phyloP scores from a whole-genome alignment of 2,329 filamentous ascomycete genomes.

The Mollisiaceae sp. region DNA sequence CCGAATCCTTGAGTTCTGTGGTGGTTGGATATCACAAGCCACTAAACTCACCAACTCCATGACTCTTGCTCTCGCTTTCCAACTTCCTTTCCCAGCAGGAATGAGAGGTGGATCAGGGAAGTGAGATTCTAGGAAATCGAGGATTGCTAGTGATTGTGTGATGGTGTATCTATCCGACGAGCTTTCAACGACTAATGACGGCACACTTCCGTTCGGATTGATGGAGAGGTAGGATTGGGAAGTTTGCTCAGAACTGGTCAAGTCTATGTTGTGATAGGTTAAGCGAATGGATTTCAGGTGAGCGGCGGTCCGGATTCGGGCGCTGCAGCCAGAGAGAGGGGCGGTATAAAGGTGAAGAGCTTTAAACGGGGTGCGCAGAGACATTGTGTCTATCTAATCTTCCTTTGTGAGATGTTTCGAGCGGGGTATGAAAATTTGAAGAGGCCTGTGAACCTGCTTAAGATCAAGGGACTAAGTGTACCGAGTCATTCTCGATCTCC shows the following conservation, averaged over 20 bases:
- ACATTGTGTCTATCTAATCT: background rate
- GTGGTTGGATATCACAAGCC: conserved; percentile 27
- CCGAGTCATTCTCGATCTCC: background rate
- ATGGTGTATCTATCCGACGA: conserved; percentile 13
- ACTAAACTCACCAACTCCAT: conserved; percentile 24
- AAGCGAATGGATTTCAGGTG: conserved; percentile 24
- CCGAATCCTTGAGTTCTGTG: conserved; percentile 17
- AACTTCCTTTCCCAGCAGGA: background rate
- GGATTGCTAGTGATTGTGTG: conserved; percentile 26
- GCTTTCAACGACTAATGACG: conserved; percentile 18
- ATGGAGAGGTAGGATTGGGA: conserved; percentile 19
- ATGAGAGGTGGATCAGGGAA: conserved; percentile 19
- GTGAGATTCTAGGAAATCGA: conserved; percentile 26
- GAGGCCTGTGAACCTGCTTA: too few species aligned
- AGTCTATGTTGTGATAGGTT: conserved; percentile 21
- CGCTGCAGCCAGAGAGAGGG: conserved; percentile 25
- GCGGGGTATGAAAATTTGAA: background rate
- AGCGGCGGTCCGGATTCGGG: conserved; percentile 21
- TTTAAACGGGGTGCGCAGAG: conserved; percentile 13
- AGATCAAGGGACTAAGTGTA: background rate
- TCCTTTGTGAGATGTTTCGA: background rate
- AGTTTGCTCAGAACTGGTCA: conserved; percentile 9
- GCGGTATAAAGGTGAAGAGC: conserved; percentile 21
- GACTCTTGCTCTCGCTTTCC: conserved; percentile 13
- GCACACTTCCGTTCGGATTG: conserved; percentile 26